phyloP scores from a whole-genome alignment of 2,329 filamentous ascomycete genomes.

The Cadophora luteo-olivacea region DNA sequence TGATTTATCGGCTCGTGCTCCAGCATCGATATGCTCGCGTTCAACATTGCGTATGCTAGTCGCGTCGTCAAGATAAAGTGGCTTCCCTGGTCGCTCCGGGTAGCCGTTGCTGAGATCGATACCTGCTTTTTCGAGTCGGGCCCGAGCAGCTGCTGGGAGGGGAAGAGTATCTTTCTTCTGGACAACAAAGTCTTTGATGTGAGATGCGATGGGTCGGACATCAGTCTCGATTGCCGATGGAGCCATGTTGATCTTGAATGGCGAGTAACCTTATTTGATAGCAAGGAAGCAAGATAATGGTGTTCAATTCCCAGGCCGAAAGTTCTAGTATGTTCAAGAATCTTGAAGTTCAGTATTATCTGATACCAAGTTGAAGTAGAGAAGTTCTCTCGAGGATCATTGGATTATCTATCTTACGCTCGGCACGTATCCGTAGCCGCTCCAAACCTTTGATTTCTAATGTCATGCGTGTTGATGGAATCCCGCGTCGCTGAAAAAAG shows the following conservation, averaged over 20 bases:
- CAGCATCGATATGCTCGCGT: slow-evolving; percentile 63
- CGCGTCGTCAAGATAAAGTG: slow-evolving; percentile 73
- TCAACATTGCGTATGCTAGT: slow-evolving; percentile 67
- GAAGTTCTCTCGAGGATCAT: background rate
- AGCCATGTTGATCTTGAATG: slow-evolving; percentile 49
- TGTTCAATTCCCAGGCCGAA: background rate
- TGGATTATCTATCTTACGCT: slow-evolving; percentile 9
- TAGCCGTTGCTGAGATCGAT: slow-evolving; percentile 75
- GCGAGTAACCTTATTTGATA: no score
- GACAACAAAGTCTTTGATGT: slow-evolving; percentile 67
- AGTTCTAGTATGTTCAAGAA: background rate
- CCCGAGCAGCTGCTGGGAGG: slow-evolving; percentile 62
- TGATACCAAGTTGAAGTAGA: background rate
- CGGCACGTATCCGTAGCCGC: background rate
- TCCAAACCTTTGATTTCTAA: slow-evolving; percentile 31
- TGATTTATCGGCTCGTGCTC: slow-evolving; percentile 67
- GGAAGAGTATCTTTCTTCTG: slow-evolving; percentile 69
- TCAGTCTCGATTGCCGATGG: slow-evolving; percentile 38
- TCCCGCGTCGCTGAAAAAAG: slow-evolving; percentile 8
- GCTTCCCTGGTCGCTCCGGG: slow-evolving; percentile 71
- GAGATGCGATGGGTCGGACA: slow-evolving; percentile 64
- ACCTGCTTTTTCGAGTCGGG: slow-evolving; percentile 69
- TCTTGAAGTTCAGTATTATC: background rate
- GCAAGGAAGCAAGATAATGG: no score
- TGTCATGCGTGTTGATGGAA: slow-evolving; percentile 15